Evolutionary conservation across 1,284 basidiomycete genomes (phyloP).

Genomic region (Inonotus obliquus): DNA sequence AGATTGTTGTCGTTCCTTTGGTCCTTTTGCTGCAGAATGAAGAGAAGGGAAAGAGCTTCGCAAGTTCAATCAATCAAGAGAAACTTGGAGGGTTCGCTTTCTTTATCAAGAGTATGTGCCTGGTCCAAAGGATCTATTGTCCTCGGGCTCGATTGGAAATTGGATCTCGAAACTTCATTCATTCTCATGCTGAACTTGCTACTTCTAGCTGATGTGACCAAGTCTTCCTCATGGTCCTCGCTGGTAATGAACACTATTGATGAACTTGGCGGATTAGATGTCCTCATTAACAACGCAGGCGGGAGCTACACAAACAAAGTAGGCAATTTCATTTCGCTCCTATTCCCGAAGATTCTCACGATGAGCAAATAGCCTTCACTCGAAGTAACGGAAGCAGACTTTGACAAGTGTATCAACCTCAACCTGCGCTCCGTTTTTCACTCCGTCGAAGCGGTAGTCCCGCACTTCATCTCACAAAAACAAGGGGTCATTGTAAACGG

Average conservation of each 20-base stretch:
- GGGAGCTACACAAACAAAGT: slow-evolving; percentile 17
- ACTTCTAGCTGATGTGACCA: slow-evolving; percentile 15
- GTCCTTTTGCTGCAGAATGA: slow-evolving; percentile 12
- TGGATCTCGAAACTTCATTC: background rate
- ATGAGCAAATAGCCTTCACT: slow-evolving; percentile 8
- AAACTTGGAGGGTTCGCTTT: background rate
- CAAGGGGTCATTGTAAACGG: slow-evolving; percentile 14
- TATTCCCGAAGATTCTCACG: background rate
- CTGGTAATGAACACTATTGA: slow-evolving; percentile 7
- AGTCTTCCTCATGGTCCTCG: slow-evolving; percentile 2
- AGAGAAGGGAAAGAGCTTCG: slow-evolving; percentile 4
- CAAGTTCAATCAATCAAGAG: background rate
- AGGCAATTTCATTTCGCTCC: background rate
- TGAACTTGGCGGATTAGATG: slow-evolving; percentile 13
- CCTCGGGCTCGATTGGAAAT: background rate
- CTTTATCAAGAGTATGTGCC: slow-evolving; percentile 10
- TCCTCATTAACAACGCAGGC: slow-evolving; percentile 17
- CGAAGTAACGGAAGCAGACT: slow-evolving; percentile 12
- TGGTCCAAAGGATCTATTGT: background rate
- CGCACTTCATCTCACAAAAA: slow-evolving; percentile 14
- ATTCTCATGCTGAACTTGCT: background rate
- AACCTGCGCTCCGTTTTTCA: slow-evolving; percentile 16
- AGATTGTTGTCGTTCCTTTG: background rate
- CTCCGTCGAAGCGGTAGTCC: slow-evolving; percentile 11
- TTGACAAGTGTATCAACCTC: slow-evolving; percentile 15